Evolutionary conservation across 169 alveolate genomes (phyloP).

Genomic region (Cryptosporidium sp.): DNA sequence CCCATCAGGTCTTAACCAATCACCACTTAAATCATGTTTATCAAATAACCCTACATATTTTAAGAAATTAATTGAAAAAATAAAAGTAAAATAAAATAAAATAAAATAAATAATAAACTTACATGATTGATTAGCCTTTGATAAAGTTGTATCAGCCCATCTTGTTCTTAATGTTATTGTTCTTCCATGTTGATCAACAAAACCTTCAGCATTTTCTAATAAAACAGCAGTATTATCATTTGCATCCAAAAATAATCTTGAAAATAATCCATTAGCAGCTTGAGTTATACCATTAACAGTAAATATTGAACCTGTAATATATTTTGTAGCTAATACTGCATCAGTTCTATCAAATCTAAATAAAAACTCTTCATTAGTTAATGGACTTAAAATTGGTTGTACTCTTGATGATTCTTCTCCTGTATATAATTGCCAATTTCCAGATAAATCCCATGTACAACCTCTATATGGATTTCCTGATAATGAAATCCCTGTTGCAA

Average conservation of each 20-base stretch:
- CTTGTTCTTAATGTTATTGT: constrained; percentile 79
- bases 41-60: constrained; percentile 58
- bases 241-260: constrained; percentile 78
- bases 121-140: constrained; percentile 67
- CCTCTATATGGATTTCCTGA: constrained; percentile 83
- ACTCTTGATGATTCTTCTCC: constrained; percentile 75
- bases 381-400: constrained; percentile 75
- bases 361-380: constrained; percentile 79
- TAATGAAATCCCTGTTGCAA: constrained; percentile 79
- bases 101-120: constrained; percentile 24
- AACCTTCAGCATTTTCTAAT: constrained; percentile 81
- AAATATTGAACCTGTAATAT: constrained; percentile 79
- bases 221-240: constrained; percentile 79
- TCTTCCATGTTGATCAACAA: constrained; percentile 79
- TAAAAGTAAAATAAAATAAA: background rate
- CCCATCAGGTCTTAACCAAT: constrained; percentile 81
- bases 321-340: constrained; percentile 78
- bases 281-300: constrained; percentile 78
- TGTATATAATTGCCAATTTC: constrained; percentile 80
- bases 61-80: background rate
- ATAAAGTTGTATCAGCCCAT: constrained; percentile 74
- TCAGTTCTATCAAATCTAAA: constrained; percentile 80
- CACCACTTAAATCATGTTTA: constrained; percentile 78
- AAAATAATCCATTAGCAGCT: constrained; percentile 77
- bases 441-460: constrained; percentile 83